These are phyloP conservation scores for Cynara cardunculus DNA, from an alignment of 129 eudicot genomes.

Conservation along the genomic window DNA sequence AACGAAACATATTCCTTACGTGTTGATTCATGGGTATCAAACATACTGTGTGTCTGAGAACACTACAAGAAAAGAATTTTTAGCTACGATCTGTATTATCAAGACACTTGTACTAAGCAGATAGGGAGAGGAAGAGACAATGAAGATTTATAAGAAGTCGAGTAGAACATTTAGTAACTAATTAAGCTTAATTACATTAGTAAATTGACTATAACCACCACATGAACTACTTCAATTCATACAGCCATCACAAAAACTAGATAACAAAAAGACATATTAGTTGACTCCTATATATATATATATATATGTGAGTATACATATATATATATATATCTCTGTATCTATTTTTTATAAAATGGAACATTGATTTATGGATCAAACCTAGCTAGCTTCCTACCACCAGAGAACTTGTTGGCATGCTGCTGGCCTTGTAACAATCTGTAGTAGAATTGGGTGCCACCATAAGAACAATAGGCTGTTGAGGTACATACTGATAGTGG, in stretches of 20 bases:
- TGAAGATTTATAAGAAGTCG: not conserved
- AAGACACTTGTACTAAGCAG: not conserved
- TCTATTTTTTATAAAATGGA: not conserved
- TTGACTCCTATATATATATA: not conserved
- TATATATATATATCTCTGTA: not conserved
- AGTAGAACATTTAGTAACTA: slow-evolving; percentile 4
- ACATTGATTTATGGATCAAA: not conserved
- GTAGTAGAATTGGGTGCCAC: slow-evolving; percentile 2
- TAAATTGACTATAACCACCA: slow-evolving; percentile 7
- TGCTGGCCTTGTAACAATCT: slow-evolving; percentile 8
- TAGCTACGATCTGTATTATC: not conserved
- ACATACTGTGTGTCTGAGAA: not conserved
- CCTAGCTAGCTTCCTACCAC: slow-evolving; percentile 18
- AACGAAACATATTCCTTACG: not conserved
- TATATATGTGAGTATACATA: not conserved
- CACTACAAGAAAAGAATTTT: not conserved
- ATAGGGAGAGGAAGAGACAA: not conserved
- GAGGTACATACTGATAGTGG: slow-evolving; percentile 40
- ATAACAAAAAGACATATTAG: slow-evolving; percentile 1
- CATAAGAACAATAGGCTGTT: slow-evolving; percentile 27
- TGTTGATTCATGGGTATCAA: not conserved
- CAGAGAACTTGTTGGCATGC: slow-evolving; percentile 7
- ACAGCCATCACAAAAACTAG: slow-evolving; percentile 4
- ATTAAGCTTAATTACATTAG: not conserved
- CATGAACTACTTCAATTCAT: slow-evolving; percentile 14